Percentiles rank a stretch among this genome's conserved stretches.
Evolutionary conservation across 805 yeast genomes (phyloP).

Genomic region (Scheffersomyces amazonensis): DNA sequence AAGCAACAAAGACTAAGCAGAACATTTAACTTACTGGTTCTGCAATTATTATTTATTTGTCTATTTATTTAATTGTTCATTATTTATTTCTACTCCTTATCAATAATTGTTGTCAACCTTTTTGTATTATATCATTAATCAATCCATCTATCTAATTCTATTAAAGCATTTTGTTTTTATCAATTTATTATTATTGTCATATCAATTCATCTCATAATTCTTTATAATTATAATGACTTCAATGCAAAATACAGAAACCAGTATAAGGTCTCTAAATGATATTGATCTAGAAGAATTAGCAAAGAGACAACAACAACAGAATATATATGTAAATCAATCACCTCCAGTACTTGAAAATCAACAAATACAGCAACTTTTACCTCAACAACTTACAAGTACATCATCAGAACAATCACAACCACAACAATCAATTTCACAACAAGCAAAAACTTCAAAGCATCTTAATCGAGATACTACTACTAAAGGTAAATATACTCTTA

Average conservation of each 20-base stretch:
- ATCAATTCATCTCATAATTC: too few relatives aligned
- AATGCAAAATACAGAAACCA: conserved; percentile 20
- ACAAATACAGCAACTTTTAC: background rate
- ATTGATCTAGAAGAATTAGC: conserved; percentile 26
- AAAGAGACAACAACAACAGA: conserved; percentile 24
- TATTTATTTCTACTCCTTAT: too few relatives aligned
- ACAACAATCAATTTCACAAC: background rate
- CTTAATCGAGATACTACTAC: conserved; percentile 36
- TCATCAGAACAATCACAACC: background rate
- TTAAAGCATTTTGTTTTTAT: too few relatives aligned
- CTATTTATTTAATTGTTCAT: too few relatives aligned
- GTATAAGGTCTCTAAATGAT: conserved; percentile 21
- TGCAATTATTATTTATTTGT: too few relatives aligned
- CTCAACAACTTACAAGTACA: background rate
- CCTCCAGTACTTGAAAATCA: conserved; percentile 13
- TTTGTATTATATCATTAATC: too few relatives aligned
- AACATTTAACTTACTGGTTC: too few relatives aligned
- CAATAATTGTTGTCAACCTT: too few relatives aligned
- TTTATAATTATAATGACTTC: conserved; percentile 20
- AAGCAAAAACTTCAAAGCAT: conserved; percentile 11
- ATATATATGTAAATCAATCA: conserved; percentile 18
- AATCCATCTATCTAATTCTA: too few relatives aligned
- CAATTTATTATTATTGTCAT: too few relatives aligned
- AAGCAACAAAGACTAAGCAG: too few relatives aligned
- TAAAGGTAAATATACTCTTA: conserved; percentile 55